These are phyloP conservation scores for Fusarium armeniacum DNA, from an alignment of 2,329 filamentous ascomycete genomes.

Conservation along the genomic window DNA sequence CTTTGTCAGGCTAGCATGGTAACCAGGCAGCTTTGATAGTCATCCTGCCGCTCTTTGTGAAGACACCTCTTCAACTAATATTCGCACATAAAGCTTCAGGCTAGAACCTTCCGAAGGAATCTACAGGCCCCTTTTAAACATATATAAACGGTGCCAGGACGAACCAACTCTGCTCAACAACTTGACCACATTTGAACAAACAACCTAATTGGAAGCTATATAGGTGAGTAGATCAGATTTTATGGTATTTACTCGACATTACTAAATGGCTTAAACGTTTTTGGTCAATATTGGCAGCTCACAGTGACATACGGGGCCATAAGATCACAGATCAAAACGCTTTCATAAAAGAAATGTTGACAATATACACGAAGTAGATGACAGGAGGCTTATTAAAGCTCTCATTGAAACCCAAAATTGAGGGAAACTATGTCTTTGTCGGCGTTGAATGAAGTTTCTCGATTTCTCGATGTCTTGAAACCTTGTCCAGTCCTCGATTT, in stretches of 20 bases:
- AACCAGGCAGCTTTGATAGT: too few species aligned
- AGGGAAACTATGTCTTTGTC: background rate
- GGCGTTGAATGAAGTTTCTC: background rate
- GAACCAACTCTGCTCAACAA: background rate
- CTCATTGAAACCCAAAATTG: background rate
- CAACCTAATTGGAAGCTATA: background rate
- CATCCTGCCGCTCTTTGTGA: too few species aligned
- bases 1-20: background rate
- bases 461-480: background rate
- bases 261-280: background rate
- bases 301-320: background rate
- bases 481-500: background rate
- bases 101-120: background rate
- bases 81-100: background rate
- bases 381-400: too few species aligned
- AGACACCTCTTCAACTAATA: background rate
- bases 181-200: background rate
- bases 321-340: background rate
- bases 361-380: rapidly evolving
- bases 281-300: background rate
- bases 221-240: background rate
- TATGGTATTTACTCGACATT: background rate
- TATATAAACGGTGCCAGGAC: background rate
- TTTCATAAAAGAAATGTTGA: too few species aligned
- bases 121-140: background rate